A percentile compares a stretch with the other conserved stretches of the same genome.
phyloP scores from a whole-genome alignment of 169 alveolate genomes.

The Eimeria acervulina region DNA sequence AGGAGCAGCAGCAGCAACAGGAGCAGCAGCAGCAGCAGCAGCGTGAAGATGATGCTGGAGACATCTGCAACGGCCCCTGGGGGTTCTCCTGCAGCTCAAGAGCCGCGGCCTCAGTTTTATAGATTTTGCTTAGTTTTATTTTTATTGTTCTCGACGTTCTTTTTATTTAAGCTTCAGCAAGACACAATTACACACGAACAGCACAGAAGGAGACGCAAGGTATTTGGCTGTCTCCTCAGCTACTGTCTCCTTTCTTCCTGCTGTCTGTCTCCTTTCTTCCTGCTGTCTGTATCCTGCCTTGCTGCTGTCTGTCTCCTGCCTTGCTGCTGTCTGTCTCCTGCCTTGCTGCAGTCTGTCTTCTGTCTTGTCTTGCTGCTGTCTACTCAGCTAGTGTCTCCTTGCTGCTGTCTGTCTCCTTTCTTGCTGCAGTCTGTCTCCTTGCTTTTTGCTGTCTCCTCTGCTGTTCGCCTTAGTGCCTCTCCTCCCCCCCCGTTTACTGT shows the following conservation, averaged over 20 bases:
- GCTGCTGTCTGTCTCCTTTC: background rate
- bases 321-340: background rate
- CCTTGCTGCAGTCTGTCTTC: too few species aligned
- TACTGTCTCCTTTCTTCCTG: background rate
- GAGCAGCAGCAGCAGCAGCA: background rate
- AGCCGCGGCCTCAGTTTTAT: background rate
- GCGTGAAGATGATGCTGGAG: conserved; percentile 27
- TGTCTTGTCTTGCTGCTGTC: too few species aligned
- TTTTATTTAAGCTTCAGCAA: background rate
- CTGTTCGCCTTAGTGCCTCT: background rate
- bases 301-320: background rate
- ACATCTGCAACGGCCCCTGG: background rate
- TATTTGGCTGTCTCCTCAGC: too few species aligned
- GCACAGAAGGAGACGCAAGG: conserved; percentile 6
- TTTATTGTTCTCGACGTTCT: background rate
- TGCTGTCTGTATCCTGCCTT: too few species aligned
- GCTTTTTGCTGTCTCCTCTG: background rate
- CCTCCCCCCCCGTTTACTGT: background rate
- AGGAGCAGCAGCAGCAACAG: too few species aligned
- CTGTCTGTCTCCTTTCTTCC: too few species aligned
- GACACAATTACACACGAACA: background rate
- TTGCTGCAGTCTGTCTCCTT: background rate
- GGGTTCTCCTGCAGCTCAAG: background rate
- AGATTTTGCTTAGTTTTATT: background rate
- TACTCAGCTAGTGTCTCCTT: background rate